phyloP scores from a whole-genome alignment of 1,139 yeast species.

The Arxiozyma telluris region DNA sequence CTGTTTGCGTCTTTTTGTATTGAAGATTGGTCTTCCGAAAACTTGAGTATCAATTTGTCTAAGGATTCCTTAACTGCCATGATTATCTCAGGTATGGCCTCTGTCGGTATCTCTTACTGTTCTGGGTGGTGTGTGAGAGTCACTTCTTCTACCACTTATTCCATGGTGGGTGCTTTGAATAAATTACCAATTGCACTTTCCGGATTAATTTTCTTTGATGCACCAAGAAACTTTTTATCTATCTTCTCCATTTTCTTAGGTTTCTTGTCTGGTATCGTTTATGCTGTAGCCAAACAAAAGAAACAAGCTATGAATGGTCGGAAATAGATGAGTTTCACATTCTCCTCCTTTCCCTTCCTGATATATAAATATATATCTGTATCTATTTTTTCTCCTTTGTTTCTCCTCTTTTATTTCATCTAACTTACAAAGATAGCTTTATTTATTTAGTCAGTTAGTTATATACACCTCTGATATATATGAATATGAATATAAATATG shows the following conservation, averaged over 20 bases:
- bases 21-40: slow-evolving; percentile 89
- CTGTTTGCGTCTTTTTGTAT: slow-evolving; percentile 61
- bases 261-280: slow-evolving; percentile 87
- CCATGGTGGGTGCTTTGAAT: slow-evolving; percentile 98
- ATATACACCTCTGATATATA: no score
- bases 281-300: slow-evolving; percentile 84
- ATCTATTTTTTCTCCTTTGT: background rate
- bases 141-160: slow-evolving; percentile 94
- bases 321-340: background rate
- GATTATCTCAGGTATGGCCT: slow-evolving; percentile 85
- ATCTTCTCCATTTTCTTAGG: slow-evolving; percentile 87
- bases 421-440: background rate
- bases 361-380: no score
- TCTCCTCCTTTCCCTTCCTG: background rate
- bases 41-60: slow-evolving; percentile 65
- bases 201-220: slow-evolving; percentile 88
- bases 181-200: slow-evolving; percentile 95
- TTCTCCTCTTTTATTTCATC: background rate
- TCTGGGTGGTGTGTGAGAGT: slow-evolving; percentile 99
- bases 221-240: slow-evolving; percentile 88
- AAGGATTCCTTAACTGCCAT: slow-evolving; percentile 71
- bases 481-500: no score
- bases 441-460: no score
- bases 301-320: slow-evolving; percentile 32
- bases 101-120: slow-evolving; percentile 95